These are phyloP conservation scores for Talaromyces sp. DNA, from an alignment of 2,329 filamentous ascomycete species.

Conservation along the genomic window DNA sequence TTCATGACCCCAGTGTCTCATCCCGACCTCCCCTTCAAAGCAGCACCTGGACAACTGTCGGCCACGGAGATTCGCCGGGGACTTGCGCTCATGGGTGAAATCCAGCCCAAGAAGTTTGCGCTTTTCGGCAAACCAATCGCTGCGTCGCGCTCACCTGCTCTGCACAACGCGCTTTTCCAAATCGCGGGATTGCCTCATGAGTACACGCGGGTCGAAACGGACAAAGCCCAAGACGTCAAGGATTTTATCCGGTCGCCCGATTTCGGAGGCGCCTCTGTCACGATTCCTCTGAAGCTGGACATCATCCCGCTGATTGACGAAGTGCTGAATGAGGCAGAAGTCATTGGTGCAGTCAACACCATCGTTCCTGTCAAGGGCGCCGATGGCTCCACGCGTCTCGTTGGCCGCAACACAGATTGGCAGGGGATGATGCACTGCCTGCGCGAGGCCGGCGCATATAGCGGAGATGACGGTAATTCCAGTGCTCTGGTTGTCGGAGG, in stretches of 20 bases:
- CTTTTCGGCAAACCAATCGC: slow-evolving; percentile 83
- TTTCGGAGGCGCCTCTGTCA: slow-evolving; percentile 93
- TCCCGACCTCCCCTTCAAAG: slow-evolving; percentile 81
- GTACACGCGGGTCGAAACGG: slow-evolving; percentile 76
- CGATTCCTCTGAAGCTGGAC: slow-evolving; percentile 89
- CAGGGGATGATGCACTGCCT: slow-evolving; percentile 82
- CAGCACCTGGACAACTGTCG: slow-evolving; percentile 88
- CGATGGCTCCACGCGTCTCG: slow-evolving; percentile 49
- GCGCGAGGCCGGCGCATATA: slow-evolving; percentile 59
- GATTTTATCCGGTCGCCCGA: slow-evolving; percentile 63
- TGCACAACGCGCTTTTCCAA: slow-evolving; percentile 82
- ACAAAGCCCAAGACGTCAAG: slow-evolving; percentile 55
- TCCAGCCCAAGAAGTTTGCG: slow-evolving; percentile 72
- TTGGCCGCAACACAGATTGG: slow-evolving; percentile 96
- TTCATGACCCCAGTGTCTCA: slow-evolving; percentile 96
- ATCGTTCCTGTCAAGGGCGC: slow-evolving; percentile 61
- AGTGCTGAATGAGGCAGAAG: slow-evolving; percentile 69
- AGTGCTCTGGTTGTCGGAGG: slow-evolving; percentile 82
- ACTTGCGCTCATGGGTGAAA: slow-evolving; percentile 72
- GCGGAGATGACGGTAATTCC: slow-evolving; percentile 27
- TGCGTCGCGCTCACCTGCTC: slow-evolving; percentile 75
- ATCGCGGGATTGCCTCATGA: slow-evolving; percentile 74
- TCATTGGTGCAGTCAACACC: slow-evolving; percentile 93
- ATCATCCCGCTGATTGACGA: slow-evolving; percentile 77
- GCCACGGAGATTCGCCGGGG: slow-evolving; percentile 81